phyloP scores from a whole-genome alignment of 768 basidiomycete genomes.

The Phlebiopsis flavidoalba region DNA sequence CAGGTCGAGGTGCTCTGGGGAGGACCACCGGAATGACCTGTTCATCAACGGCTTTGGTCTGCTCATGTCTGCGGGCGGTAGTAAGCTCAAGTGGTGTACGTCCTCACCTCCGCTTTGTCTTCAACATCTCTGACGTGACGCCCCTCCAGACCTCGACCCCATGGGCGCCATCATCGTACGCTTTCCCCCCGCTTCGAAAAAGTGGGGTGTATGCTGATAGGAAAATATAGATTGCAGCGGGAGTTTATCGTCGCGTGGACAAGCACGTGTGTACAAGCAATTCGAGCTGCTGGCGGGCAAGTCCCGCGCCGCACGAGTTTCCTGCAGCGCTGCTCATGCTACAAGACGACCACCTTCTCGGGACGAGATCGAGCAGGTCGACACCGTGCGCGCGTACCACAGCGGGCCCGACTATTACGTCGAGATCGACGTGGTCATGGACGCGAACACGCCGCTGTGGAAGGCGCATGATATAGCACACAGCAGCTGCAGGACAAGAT shows the following conservation, averaged over 20 bases:
- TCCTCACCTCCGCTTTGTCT: slow-evolving; percentile 16
- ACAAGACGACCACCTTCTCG: slow-evolving; percentile 89
- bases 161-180: slow-evolving; percentile 71
- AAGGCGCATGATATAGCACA: slow-evolving; percentile 84
- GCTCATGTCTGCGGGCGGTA: slow-evolving; percentile 80
- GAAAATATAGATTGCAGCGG: slow-evolving; percentile 60
- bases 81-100: slow-evolving; percentile 79
- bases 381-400: slow-evolving; percentile 92
- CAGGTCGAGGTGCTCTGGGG: slow-evolving; percentile 96
- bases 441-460: slow-evolving; percentile 82
- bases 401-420: slow-evolving; percentile 89
- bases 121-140: neutral
- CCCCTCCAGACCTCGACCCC: slow-evolving; percentile 64
- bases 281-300: slow-evolving; percentile 89
- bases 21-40: slow-evolving; percentile 94
- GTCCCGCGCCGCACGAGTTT: slow-evolving; percentile 88
- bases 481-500: slow-evolving; percentile 86
- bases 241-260: slow-evolving; percentile 77
- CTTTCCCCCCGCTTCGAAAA: slow-evolving; percentile 3
- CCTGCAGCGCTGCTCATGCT: slow-evolving; percentile 85
- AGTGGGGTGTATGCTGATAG: neutral
- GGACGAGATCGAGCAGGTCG: slow-evolving; percentile 81
- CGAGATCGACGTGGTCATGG: slow-evolving; percentile 94
- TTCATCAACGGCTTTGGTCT: slow-evolving; percentile 79
- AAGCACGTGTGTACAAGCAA: slow-evolving; percentile 68